These are phyloP conservation scores for Strobilomyces echinocephalus DNA, from an alignment of 768 basidiomycete species.

Conservation along the genomic window DNA sequence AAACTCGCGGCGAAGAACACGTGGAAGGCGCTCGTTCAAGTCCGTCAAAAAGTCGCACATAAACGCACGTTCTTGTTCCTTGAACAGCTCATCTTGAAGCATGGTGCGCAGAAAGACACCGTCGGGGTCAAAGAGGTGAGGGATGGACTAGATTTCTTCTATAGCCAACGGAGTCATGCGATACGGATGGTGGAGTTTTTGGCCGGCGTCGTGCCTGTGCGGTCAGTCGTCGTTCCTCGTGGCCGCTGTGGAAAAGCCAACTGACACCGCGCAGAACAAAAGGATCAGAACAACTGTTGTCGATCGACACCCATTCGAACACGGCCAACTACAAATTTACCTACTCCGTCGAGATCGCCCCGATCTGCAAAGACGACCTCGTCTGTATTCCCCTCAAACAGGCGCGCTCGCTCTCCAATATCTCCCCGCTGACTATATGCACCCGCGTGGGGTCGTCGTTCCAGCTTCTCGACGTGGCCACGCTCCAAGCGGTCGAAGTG, in stretches of 20 bases:
- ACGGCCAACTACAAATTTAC: conserved; percentile 97
- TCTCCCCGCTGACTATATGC: conserved; percentile 83
- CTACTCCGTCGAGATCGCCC: conserved; percentile 94
- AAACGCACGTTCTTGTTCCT: conserved; percentile 97
- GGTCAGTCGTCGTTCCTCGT: conserved; percentile 46
- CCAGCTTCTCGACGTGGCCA: conserved; percentile 85
- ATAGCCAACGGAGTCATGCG: conserved; percentile 83
- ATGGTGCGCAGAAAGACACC: conserved; percentile 95
- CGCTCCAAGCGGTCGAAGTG: conserved; percentile 80
- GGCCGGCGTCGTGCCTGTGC: conserved; percentile 76
- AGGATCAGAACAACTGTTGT: conserved; percentile 90
- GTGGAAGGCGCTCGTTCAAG: conserved; percentile 96
- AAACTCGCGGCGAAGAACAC: conserved; percentile 97
- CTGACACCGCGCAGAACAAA: conserved; percentile 60
- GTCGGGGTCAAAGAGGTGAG: conserved; percentile 87
- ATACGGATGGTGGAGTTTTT: conserved; percentile 97
- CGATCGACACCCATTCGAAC: conserved; percentile 84
- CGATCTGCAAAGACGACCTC: conserved; percentile 97
- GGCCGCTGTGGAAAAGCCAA: not conserved
- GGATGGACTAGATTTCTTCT: conserved; percentile 98
- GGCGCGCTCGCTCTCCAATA: conserved; percentile 81
- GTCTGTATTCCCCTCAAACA: conserved; percentile 83
- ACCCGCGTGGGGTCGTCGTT: conserved; percentile 88
- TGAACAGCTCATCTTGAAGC: conserved; percentile 95
- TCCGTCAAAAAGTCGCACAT: conserved; percentile 97